Evolutionary conservation across 1,284 basidiomycete genomes (phyloP).

Genomic region (Irpex lacteus): DNA sequence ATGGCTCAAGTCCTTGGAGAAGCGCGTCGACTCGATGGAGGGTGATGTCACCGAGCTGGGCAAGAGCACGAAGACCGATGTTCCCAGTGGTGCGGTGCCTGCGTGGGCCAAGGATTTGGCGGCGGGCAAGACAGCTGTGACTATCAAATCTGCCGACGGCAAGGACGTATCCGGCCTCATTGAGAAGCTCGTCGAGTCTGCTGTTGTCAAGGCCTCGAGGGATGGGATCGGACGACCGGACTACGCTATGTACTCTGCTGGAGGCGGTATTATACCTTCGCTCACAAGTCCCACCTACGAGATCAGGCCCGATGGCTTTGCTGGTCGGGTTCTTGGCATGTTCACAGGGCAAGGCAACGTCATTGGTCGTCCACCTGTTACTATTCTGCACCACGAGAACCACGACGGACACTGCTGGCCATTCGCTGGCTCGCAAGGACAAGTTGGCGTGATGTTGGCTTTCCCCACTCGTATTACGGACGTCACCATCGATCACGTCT

Average conservation of each 20-base stretch:
- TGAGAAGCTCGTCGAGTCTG: conserved; percentile 68
- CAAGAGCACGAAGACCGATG: conserved; percentile 42
- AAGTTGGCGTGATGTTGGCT: conserved; percentile 79
- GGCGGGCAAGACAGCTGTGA: conserved; percentile 43
- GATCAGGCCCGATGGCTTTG: conserved; percentile 47
- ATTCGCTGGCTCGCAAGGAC: conserved; percentile 74
- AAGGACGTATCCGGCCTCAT: conserved; percentile 75
- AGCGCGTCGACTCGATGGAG: conserved; percentile 62
- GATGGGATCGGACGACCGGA: conserved; percentile 83
- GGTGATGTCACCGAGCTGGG: conserved; percentile 63
- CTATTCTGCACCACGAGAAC: conserved; percentile 80
- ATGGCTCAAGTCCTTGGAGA: conserved; percentile 55
- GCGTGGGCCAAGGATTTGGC: conserved; percentile 62
- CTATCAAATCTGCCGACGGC: conserved; percentile 73
- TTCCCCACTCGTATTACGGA: conserved; percentile 69
- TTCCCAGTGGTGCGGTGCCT: conserved; percentile 33
- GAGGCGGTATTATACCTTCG: conserved; percentile 77
- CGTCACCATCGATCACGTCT: conserved; percentile 87
- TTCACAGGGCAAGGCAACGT: conserved; percentile 58
- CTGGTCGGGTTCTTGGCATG: conserved; percentile 45
- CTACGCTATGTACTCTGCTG: conserved; percentile 83
- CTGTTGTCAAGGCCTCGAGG: conserved; percentile 65
- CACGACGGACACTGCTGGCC: conserved; percentile 93
- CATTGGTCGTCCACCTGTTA: conserved; percentile 78
- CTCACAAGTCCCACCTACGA: conserved; percentile 80